These are phyloP conservation scores for Lophium mytilinum DNA, from an alignment of 495 filamentous ascomycete species.

Conservation along the genomic window DNA sequence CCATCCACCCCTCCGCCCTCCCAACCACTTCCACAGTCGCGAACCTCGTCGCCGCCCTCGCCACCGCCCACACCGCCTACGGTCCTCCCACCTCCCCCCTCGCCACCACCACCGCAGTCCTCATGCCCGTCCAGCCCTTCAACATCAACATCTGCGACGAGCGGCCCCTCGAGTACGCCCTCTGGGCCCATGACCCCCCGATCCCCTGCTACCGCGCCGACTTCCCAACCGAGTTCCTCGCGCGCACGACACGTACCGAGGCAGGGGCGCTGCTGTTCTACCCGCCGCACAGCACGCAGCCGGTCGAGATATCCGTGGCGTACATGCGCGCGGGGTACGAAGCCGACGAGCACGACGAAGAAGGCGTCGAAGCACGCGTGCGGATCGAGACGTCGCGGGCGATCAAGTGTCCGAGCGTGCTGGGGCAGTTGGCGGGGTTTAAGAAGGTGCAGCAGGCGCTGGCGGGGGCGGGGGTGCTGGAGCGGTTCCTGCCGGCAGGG, in stretches of 20 bases:
- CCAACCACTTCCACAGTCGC: conserved; percentile 8
- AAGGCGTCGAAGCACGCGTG: neutral
- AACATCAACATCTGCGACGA: conserved; percentile 29
- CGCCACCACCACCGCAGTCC: conserved; percentile 2
- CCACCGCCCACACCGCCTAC: conserved; percentile 10
- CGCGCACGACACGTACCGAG: neutral
- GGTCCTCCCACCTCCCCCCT: neutral
- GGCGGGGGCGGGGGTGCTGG: conserved; percentile 6
- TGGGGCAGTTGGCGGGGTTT: conserved; percentile 14
- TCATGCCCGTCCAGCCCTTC: conserved; percentile 22
- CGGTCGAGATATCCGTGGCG: conserved; percentile 17
- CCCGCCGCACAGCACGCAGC: neutral
- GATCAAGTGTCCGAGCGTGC: conserved; percentile 23
- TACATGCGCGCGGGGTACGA: conserved; percentile 25
- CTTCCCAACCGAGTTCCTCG: conserved; percentile 13
- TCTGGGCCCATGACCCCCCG: conserved; percentile 5
- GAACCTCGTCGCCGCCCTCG: conserved; percentile 3
- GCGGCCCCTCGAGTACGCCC: conserved; percentile 22
- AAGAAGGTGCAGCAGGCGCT: conserved; percentile 26
- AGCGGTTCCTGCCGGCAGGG: conserved; percentile 12
- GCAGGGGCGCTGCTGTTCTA: neutral
- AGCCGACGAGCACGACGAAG: conserved; percentile 9
- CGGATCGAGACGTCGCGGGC: conserved; percentile 15
- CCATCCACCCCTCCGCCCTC: neutral
- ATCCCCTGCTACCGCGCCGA: conserved; percentile 17